Percentiles rank a stretch among this genome's conserved stretches.
phyloP scores from a whole-genome alignment of 331 rosid genomes.

The Rhamnella rubrinervis region DNA sequence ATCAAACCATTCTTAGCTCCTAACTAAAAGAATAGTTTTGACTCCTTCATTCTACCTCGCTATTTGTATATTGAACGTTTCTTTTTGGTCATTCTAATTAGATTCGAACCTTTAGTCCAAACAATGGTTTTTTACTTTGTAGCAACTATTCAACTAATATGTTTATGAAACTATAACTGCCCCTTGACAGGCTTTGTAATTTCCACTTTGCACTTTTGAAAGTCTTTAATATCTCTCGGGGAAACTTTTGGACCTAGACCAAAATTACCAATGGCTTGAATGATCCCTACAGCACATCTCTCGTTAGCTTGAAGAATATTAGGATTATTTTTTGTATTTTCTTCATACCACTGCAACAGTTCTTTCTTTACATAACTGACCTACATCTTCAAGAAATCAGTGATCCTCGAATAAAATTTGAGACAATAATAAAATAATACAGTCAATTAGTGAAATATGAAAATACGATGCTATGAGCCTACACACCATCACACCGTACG shows the following conservation, averaged over 20 bases:
- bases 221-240: conserved; percentile 63
- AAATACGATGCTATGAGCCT: background rate
- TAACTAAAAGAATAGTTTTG: no score
- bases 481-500: conserved; percentile 80
- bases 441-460: conserved; percentile 2
- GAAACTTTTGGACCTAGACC: conserved; percentile 64
- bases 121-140: no score
- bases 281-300: conserved; percentile 84
- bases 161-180: no score
- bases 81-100: no score
- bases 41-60: no score
- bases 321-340: conserved; percentile 47
- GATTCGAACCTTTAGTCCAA: no score
- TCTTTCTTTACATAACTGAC: conserved; percentile 77
- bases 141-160: no score
- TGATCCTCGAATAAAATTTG: conserved; percentile 17
- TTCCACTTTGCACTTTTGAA: conserved; percentile 20
- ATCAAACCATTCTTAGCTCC: no score
- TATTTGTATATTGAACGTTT: no score
- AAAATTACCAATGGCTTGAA: conserved; percentile 69
- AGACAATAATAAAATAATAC: conserved; percentile 7
- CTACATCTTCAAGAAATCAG: conserved; percentile 33
- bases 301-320: conserved; percentile 53
- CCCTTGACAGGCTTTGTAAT: background rate
- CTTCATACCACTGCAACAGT: conserved; percentile 58